Evolutionary conservation across 768 basidiomycete genomes (phyloP), one percentile per base, ranked within the genome.

Genomic region (Lactarius hatsudake): DNA sequence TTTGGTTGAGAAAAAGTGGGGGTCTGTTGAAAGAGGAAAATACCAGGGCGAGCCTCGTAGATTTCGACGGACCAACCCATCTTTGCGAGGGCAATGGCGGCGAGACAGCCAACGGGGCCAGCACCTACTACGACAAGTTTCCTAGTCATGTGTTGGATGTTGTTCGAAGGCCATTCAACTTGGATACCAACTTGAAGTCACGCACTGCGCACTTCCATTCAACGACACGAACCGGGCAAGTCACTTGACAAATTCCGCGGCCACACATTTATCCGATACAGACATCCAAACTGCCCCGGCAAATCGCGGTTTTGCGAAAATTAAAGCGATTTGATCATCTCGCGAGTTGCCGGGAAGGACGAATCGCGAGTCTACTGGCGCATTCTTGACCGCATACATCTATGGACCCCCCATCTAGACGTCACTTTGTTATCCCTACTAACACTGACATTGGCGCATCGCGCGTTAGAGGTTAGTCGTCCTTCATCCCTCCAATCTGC

Each of bases 61-160:
- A 95, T 76, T 66, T 87, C 84, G 65, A 95, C 92, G 61, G 78
- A 70, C 92, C 95, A 99, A 59, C 95, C 96, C 74, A 85, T 83
- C 72, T 91, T 91, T 61, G 93, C 90, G 54, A 99, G 82, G 63
- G 90, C 84, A 59, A 96, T 82, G 17, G 96, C 95, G 40, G 89
- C 84, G 28, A 98, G 88, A 75, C 94, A 95, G 28, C 96, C 96
- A 18, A 99, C 96, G 9, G 96, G 96, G 0, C 96, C 96, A 62
- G 90, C 96, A 48, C 96, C 96, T 28, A 91, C 84, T 45, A 92
- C 80, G 56, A 88, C 80, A n/a, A 81, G 87, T 71, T 83, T 85
- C 48, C 32, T 61, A 13, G 58, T 36, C 62, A 64, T 68, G 42
- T 48, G 48, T n/a, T 26, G 48, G 23, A 51, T 10, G 54, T 8